Conservation (phyloP, 345 rosid species). For the Chamaenerion angustifolium region DNA sequence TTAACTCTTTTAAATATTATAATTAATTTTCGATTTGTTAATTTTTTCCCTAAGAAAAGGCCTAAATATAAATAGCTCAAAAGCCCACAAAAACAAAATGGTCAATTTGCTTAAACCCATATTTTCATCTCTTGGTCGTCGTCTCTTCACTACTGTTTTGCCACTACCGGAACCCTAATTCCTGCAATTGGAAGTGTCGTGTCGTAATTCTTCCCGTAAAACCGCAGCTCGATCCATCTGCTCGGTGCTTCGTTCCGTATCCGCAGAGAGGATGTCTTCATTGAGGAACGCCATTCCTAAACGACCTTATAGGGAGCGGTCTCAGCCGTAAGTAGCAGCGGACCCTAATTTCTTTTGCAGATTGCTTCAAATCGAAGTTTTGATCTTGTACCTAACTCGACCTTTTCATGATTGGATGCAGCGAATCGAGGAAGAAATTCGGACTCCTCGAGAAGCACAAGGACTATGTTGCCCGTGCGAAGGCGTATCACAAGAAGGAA, state of each 20-base stretch:
- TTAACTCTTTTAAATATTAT: too few species aligned
- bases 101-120: too few species aligned
- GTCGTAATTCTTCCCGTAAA: too few species aligned
- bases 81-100: too few species aligned
- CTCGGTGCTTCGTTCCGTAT: too few species aligned
- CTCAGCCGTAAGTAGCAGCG: slow-evolving; percentile 57
- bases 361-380: neutral
- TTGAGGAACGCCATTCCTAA: slow-evolving; percentile 51
- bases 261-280: slow-evolving; percentile 45
- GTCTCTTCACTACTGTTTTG: too few species aligned
- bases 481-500: slow-evolving; percentile 57
- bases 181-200: too few species aligned
- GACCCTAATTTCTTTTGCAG: neutral
- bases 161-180: too few species aligned
- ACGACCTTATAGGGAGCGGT: slow-evolving; percentile 71
- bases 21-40: too few species aligned
- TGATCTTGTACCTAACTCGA: neutral
- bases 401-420: slow-evolving; percentile 6
- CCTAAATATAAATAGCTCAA: too few species aligned
- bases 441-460: slow-evolving; percentile 90
- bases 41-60: too few species aligned
- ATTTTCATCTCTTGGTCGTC: neutral
- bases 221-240: too few species aligned
- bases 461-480: slow-evolving; percentile 73
- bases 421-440: slow-evolving; percentile 54